Evolutionary conservation across 441 rosid genomes (phyloP).

Genomic region (Gossypium schwendimanii): DNA sequence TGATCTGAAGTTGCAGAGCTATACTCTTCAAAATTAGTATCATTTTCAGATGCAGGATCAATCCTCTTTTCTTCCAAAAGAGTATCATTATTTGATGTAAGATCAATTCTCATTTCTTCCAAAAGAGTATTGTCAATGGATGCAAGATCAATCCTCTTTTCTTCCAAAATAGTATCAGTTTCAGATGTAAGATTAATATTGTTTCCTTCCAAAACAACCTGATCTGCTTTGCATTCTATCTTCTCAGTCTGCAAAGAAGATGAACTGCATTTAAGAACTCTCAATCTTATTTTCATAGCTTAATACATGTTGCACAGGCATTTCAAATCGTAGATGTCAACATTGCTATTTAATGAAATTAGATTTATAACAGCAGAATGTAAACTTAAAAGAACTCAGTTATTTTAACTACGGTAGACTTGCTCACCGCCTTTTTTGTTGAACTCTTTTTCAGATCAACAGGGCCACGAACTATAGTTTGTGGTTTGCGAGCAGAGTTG

Average conservation of each 20-base stretch:
- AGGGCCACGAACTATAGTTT: background rate
- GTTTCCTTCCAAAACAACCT: conserved; percentile 10
- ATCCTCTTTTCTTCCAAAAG: conserved; percentile 4
- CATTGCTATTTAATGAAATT: conserved; percentile 10
- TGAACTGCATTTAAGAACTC: conserved; percentile 3
- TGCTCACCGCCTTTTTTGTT: conserved; percentile 17
- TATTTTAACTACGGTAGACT: conserved; percentile 13
- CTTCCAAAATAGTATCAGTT: background rate
- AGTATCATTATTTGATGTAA: conserved; percentile 6
- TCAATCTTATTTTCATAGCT: background rate
- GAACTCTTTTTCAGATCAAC: conserved; percentile 17
- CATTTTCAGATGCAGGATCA: conserved; percentile 17
- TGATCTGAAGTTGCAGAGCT: conserved; percentile 18
- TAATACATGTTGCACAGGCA: background rate
- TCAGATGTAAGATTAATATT: background rate
- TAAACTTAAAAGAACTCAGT: conserved; percentile 18
- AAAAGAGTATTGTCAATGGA: conserved; percentile 16
- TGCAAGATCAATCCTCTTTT: conserved; percentile 15
- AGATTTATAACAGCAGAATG: conserved; percentile 6
- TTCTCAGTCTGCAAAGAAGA: conserved; percentile 39
- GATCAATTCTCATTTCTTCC: conserved; percentile 18
- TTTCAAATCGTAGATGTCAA: background rate
- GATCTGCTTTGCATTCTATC: conserved; percentile 31
- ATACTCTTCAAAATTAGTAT: conserved; percentile 15
- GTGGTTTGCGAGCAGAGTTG: conserved; percentile 14